A percentile compares a stretch with the other conserved stretches of the same genome.
phyloP scores from a whole-genome alignment of 495 filamentous ascomycete genomes.

The Aspergillus bertholletiae region DNA sequence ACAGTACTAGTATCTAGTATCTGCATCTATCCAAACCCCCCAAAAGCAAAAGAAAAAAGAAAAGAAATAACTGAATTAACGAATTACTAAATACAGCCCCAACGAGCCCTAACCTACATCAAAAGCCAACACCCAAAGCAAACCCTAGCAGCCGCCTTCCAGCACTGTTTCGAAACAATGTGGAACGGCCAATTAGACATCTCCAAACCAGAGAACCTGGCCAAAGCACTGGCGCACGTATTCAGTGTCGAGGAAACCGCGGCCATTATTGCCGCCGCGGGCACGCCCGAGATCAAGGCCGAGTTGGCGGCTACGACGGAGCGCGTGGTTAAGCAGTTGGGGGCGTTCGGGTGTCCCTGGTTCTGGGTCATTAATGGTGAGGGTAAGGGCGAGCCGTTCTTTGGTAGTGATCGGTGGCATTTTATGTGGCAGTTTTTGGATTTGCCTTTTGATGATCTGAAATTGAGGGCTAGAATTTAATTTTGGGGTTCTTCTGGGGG shows the following conservation, averaged over 20 bases:
- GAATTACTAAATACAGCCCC: constrained; percentile 46
- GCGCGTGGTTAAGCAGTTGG: constrained; percentile 51
- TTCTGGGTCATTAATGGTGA: constrained; percentile 61
- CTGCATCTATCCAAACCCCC: too few relatives aligned
- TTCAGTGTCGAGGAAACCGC: constrained; percentile 42
- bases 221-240: constrained; percentile 24
- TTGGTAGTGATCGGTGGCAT: constrained; percentile 69
- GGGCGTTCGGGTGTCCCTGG: constrained; percentile 76
- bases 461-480: too few relatives aligned
- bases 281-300: constrained; percentile 53
- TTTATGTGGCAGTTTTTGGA: constrained; percentile 41
- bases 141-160: constrained; percentile 42
- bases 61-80: too few relatives aligned
- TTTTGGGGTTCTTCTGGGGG: too few relatives aligned
- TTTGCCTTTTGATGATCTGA: constrained; percentile 33
- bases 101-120: constrained; percentile 63
- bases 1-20: too few relatives aligned
- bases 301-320: constrained; percentile 54
- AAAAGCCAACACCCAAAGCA: constrained; percentile 44
- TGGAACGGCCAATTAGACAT: constrained; percentile 46
- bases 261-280: constrained; percentile 48
- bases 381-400: constrained; percentile 64
- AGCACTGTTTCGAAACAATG: constrained; percentile 42
- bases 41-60: too few relatives aligned
- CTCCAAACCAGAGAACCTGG: constrained; percentile 42